Base-by-base conservation (phyloP, 75 land plant species). In the Picea glauca region DNA sequence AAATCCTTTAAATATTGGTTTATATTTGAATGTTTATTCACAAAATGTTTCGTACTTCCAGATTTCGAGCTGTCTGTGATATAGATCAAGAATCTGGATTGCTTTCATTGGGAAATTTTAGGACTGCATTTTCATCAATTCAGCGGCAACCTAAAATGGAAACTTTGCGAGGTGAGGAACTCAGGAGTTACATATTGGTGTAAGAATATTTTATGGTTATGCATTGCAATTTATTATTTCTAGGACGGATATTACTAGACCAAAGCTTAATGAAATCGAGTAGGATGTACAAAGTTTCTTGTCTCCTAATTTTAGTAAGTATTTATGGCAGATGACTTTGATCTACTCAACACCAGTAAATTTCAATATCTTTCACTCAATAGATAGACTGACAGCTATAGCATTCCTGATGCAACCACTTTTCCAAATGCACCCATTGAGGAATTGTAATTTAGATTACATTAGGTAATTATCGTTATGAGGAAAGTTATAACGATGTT, bases 101-200 rank as follows among this genome's bases (percentile, higher is more conserved):
- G 38, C 87, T 90, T 33, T 74, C 94, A 62, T 58, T 90, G 77
- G 88, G 90, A n/a, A 92, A 93, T 65, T 96, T 96, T 81, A 86
- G 81, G 76, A 79, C 66, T 72, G 94, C 96, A 60, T 54, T 65
- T 40, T 38, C 75, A 61, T 80, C 82, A 38, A 60, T 85, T 59
- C 81, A 87, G 30, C 88, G 90, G 73, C 92, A 93, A 74, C 92
- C 92, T 12, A 93, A 93, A 80, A 68, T 86, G 74, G 96, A 91
- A 74, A 70, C 58, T 76, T 60, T 96, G 65, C 85, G 83, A 78
- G 92, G 98, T 94, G 18, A 33, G 50, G 72, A 38, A 68, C 40
- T 35, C 46, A 40, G 8, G 40, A 46, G 50, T 46, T 46, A 7
- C 50, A 46, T 46, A 46, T 46, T 46, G 50, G 50, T 7, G 46